phyloP scores from a whole-genome alignment of 768 basidiomycete genomes.

The Trametes cubensis region DNA sequence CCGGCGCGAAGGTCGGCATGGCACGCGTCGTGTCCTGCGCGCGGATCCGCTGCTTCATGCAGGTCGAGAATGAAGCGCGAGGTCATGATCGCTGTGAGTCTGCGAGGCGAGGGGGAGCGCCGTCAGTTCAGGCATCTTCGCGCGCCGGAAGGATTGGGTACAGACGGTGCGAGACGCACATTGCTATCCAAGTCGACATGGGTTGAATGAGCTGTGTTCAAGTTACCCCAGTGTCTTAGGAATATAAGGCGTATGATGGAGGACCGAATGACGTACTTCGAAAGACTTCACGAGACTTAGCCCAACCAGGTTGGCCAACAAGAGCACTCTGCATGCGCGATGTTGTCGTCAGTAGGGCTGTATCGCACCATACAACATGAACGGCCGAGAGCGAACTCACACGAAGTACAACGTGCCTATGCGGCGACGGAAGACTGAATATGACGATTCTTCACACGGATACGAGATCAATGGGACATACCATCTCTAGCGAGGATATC shows the following conservation, averaged over 20 bases:
- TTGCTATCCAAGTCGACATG: constrained; percentile 14
- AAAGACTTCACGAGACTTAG: neutral
- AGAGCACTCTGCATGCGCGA: neutral
- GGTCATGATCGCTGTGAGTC: constrained; percentile 12
- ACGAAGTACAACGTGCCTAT: constrained; percentile 1
- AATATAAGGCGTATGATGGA: neutral
- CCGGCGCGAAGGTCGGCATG: neutral
- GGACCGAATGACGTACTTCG: neutral
- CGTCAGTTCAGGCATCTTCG: too few relatives aligned
- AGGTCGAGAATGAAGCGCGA: constrained; percentile 18
- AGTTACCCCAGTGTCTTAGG: too few relatives aligned
- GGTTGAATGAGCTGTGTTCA: constrained; percentile 12
- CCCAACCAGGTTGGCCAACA: neutral
- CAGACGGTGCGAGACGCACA: neutral
- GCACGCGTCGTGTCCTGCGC: neutral
- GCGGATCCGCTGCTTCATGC: constrained; percentile 4
- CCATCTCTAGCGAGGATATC: constrained; percentile 11
- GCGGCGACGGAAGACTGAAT: neutral
- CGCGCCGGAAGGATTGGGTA: neutral
- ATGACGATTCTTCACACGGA: neutral
- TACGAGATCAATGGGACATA: neutral
- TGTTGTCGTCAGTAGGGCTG: too few relatives aligned
- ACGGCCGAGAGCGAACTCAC: neutral
- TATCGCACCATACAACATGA: neutral
- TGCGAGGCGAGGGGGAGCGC: neutral